phyloP scores from a whole-genome alignment of 1,284 basidiomycete genomes.

The Ganoderma leucocontextum region DNA sequence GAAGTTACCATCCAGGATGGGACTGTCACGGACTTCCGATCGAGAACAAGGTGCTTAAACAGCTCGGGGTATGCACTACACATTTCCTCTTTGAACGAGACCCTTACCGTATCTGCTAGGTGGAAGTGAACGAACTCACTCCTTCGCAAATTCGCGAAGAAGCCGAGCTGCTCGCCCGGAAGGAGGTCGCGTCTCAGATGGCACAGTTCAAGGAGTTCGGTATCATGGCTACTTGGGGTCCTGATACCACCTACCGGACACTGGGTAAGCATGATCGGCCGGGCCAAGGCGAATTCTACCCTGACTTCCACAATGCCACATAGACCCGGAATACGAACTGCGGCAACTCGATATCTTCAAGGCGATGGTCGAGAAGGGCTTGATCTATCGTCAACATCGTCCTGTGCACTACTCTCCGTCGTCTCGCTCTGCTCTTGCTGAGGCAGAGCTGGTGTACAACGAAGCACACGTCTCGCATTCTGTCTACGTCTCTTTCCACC shows the following conservation, averaged over 20 bases:
- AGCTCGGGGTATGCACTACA: slow-evolving; percentile 64
- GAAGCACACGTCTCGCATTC: slow-evolving; percentile 91
- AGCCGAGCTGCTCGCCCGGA: slow-evolving; percentile 78
- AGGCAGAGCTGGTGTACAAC: slow-evolving; percentile 93
- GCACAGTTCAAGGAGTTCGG: slow-evolving; percentile 85
- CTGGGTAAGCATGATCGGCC: slow-evolving; percentile 61
- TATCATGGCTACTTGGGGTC: slow-evolving; percentile 93
- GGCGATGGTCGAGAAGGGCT: slow-evolving; percentile 87
- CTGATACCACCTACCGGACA: slow-evolving; percentile 83
- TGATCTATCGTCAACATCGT: slow-evolving; percentile 88
- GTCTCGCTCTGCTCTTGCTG: slow-evolving; percentile 92
- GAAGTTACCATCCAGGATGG: slow-evolving; percentile 95
- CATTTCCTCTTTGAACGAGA: background rate
- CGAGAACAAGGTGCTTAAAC: slow-evolving; percentile 89
- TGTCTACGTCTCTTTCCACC: slow-evolving; percentile 84
- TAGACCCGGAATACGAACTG: slow-evolving; percentile 90
- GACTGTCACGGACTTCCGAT: slow-evolving; percentile 99
- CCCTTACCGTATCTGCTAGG: slow-evolving; percentile 12
- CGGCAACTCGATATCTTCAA: slow-evolving; percentile 90
- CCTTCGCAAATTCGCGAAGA: slow-evolving; percentile 74
- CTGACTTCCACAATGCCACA: slow-evolving; percentile 2
- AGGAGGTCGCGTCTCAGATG: slow-evolving; percentile 83
- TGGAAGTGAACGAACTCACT: slow-evolving; percentile 58
- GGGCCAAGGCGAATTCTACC: slow-evolving; percentile 13
- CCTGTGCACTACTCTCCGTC: slow-evolving; percentile 98